Evolutionary conservation across 768 basidiomycete species (phyloP), one percentile per base, ranked within the genome.

Genomic region (Pleurotus giganteus): DNA sequence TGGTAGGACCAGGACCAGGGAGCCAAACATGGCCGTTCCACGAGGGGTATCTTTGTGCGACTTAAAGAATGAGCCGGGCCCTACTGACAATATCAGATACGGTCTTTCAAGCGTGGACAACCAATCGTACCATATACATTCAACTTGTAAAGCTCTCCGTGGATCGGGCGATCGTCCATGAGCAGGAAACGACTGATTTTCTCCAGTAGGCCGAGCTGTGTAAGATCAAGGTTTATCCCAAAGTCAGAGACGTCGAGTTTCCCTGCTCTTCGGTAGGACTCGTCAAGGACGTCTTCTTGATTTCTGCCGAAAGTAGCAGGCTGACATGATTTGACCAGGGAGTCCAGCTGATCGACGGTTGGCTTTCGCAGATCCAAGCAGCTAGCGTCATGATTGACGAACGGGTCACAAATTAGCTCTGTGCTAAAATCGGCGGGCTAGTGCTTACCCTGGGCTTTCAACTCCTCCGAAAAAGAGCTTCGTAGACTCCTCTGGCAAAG

Each of bases 1-100:
- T 13, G 78, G 78, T 41, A 79, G 69, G 13, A 74, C 66, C 24
- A 78, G 41, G 4, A 77, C 70, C 23, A 80, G 66, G 1, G 77
- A 78, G 1, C 75, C 75, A 31, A 80, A 71, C 69, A 75, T 76
- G 19, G 59, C 54, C 15, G 62, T 59, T 15, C 59, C 58, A 2
- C 72, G 68, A 1, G 73, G 74, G 0, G 75, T 77, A 49, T 76
- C 78, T 29, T 69, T 64, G 57, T 77, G 78, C 4, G 72, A 39
- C 56, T 74, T 74, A 66, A 77, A 78, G 55, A 74, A 78, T 1
- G 65, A 66, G 13, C 63, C 73, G 41, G 63, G 45, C 6, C 63
- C 70, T 71, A 27, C 6, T 4, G 4, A 8, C 24, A 8, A 26
- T 2, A 3, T 23, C 24, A 21, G 4, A 4, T 53, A 23, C 13